Evolutionary conservation across 2,329 filamentous ascomycete species (phyloP).

Genomic region (Tolypocladium tundrense): DNA sequence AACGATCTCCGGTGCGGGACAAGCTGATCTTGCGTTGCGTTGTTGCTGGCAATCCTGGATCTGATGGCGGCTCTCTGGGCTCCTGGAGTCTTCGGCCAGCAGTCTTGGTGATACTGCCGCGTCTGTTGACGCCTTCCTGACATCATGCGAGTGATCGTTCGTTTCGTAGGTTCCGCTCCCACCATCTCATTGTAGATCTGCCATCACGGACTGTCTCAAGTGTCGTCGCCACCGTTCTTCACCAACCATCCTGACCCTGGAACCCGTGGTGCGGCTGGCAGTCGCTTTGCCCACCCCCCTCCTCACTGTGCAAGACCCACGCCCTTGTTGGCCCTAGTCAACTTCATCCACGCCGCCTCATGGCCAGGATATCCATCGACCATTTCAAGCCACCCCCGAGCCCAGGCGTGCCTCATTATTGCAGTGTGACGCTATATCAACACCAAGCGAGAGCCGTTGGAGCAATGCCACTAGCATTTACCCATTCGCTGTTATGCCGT

Average conservation of each 20-base stretch:
- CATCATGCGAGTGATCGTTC: not conserved
- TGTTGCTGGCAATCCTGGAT: not conserved
- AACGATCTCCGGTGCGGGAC: not conserved
- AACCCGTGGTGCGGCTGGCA: not conserved
- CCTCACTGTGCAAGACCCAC: not conserved
- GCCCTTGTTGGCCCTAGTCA: not conserved
- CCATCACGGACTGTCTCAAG: not conserved
- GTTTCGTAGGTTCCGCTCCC: not conserved
- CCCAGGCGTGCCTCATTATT: not conserved
- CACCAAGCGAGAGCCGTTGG: slow-evolving; percentile 7
- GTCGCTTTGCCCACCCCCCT: not conserved
- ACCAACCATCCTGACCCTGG: not conserved
- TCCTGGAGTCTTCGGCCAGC: not conserved
- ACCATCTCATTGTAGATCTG: not conserved
- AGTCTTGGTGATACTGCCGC: not conserved
- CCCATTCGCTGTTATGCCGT: slow-evolving; percentile 7
- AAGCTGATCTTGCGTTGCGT: not conserved
- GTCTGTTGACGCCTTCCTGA: not conserved
- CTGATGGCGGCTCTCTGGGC: not conserved
- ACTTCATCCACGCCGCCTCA: not conserved
- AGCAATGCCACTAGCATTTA: slow-evolving; percentile 4
- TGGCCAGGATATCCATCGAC: not conserved
- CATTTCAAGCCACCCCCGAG: not conserved
- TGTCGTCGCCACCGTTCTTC: not conserved
- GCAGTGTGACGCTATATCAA: not conserved